Base-by-base conservation (phyloP, 1,284 basidiomycete genomes). In the Lentinus polychrous region DNA sequence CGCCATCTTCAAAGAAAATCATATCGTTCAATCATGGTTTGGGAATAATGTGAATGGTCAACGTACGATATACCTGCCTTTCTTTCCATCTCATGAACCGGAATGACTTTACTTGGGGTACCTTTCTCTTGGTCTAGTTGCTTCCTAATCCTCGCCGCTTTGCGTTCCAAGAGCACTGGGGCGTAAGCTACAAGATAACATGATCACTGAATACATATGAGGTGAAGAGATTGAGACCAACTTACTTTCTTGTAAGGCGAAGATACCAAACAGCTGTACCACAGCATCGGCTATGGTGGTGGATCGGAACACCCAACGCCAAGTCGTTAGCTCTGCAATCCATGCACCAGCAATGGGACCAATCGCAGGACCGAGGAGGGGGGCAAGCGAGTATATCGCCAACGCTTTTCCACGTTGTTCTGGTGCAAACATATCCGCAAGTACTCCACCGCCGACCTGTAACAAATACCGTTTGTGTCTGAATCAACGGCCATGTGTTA, bases 301-400 rank as follows among this genome's bases (percentile, higher is more conserved):
- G 1, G 78, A 74, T 73, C 77, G 81, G 60, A 86, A 87, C 34
- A 83, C 80, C 82, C 76, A 83, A 63, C 76, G 72, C 81, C 76
- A 85, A 2, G 73, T 84, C 2, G 81, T 78, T 52, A 58, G 64
- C 41, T 81, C 65, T 3, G 76, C 75, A 38, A 83, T 76, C 75
- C 76, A 83, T n/a, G 78, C 78, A 3, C 81, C 81, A 17, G 77
- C 74, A 3, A 83, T 62, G 0, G 82, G 83, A 0, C 83, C 84
- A 12, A 88, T 54, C 0, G 80, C 78, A 0, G 86, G 86, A 0
- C 83, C 81, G 3, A 81, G 64, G 2, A 82, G 60, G 0, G 77
- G 78, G 3, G 82, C 81, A 5, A 89, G 64, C 0, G 85, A 82
- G 61, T 87, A 89, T 1, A 86, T 67, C 0, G 81, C 79, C 22